These are phyloP conservation scores for Selenicereus undatus DNA, from an alignment of 148 eudicot genomes.

Conservation along the genomic window DNA sequence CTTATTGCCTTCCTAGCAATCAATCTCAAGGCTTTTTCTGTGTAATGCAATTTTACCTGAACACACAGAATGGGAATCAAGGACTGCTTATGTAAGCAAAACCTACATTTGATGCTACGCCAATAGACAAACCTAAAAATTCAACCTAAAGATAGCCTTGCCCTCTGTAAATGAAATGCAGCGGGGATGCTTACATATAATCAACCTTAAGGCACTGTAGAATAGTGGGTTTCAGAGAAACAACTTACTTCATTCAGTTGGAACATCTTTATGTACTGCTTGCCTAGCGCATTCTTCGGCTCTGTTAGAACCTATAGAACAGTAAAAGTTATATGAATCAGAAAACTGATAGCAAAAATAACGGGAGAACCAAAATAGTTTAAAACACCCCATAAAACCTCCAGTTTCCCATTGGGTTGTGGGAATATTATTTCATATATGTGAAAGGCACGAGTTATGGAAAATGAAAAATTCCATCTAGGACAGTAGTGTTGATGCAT, in stretches of 20 bases:
- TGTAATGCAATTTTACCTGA: slow-evolving; percentile 86
- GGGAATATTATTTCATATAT: background rate
- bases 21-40: slow-evolving; percentile 74
- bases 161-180: too few relatives aligned
- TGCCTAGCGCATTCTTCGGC: slow-evolving; percentile 95
- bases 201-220: background rate
- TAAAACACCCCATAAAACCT: background rate
- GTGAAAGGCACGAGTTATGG: background rate
- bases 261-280: slow-evolving; percentile 96
- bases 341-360: background rate
- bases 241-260: slow-evolving; percentile 86
- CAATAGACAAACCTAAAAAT: background rate
- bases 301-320: slow-evolving; percentile 75
- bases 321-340: background rate
- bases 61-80: slow-evolving; percentile 4
- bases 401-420: too few relatives aligned
- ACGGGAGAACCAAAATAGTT: background rate
- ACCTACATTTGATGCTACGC: background rate
- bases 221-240: background rate
- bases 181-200: too few relatives aligned
- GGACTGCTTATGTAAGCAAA: too few relatives aligned
- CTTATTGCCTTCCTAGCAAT: slow-evolving; percentile 74
- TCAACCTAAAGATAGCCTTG: background rate
- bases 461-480: background rate
- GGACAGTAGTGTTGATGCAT: background rate